A percentile compares a stretch with the other conserved stretches of the same genome.
These are phyloP conservation scores for Penicillium sp. DNA, from an alignment of 2,329 filamentous ascomycete genomes.

Conservation along the genomic window DNA sequence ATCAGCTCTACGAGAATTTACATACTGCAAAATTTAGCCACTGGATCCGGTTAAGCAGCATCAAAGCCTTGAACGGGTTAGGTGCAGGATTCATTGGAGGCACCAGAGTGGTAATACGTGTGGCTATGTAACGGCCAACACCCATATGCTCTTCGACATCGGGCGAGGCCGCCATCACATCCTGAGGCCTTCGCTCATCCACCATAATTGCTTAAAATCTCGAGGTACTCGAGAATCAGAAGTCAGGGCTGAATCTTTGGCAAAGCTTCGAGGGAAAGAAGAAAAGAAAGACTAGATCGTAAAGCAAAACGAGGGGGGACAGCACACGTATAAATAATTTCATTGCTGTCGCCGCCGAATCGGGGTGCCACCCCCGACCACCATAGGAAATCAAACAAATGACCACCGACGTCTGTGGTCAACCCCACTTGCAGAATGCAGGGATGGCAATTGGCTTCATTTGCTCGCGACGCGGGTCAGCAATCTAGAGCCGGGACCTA, in stretches of 20 bases:
- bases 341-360: neutral
- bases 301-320: neutral
- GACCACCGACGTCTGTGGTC: neutral
- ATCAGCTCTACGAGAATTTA: conserved; percentile 1
- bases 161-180: conserved; percentile 11
- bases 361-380: neutral
- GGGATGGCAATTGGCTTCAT: neutral
- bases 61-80: conserved; percentile 55
- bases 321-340: neutral
- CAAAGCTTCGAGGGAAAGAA: neutral
- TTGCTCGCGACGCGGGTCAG: conserved; percentile 4
- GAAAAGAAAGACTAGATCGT: neutral
- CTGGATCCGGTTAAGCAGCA: conserved; percentile 54
- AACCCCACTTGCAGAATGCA: neutral
- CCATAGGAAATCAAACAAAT: neutral
- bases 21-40: conserved; percentile 57
- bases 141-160: conserved; percentile 29
- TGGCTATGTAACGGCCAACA: conserved; percentile 51
- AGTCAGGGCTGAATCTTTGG: neutral
- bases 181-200: conserved; percentile 6
- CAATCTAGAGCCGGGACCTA: neutral
- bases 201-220: conserved; percentile 12
- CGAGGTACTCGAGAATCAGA: neutral
- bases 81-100: conserved; percentile 56
- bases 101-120: conserved; percentile 54